Evolutionary conservation across 352 stramenopile genomes (phyloP).

Genomic region (Globisporangium paroecandrum): DNA sequence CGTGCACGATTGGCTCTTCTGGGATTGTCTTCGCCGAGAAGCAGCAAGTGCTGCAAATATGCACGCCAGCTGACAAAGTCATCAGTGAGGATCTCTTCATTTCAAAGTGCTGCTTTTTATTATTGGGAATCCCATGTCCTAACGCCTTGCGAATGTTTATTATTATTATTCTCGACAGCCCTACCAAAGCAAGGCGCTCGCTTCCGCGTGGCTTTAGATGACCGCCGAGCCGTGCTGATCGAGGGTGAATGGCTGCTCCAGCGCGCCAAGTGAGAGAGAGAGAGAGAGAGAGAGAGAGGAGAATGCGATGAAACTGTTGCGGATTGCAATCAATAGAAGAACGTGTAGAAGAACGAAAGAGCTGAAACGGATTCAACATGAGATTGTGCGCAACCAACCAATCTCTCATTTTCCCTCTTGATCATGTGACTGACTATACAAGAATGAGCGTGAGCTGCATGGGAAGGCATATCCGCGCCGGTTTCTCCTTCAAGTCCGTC

Average conservation of each 20-base stretch:
- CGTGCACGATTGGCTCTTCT: conserved; percentile 41
- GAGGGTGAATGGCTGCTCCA: conserved; percentile 44
- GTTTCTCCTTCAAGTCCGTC: background rate
- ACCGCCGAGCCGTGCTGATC: conserved; percentile 36
- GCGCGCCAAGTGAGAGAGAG: conserved; percentile 4
- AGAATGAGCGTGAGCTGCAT: background rate
- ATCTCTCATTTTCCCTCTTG: background rate
- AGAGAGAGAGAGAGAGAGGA: background rate
- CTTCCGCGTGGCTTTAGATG: conserved; percentile 37
- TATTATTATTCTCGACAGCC: conserved; percentile 23
- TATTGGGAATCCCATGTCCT: background rate
- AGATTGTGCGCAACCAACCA: background rate
- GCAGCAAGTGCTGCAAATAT: conserved; percentile 54
- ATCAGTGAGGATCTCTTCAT: conserved; percentile 39
- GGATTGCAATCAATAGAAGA: conserved; percentile 1
- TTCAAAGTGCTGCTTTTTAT: background rate
- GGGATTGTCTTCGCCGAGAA: conserved; percentile 72
- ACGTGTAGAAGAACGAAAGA: background rate
- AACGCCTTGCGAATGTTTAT: background rate
- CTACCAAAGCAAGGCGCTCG: conserved; percentile 43
- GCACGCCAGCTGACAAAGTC: conserved; percentile 30
- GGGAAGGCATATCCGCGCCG: background rate
- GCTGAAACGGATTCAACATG: background rate
- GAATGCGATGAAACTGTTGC: background rate
- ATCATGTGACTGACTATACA: background rate